Evolutionary conservation across 73 alveolate species (phyloP).

Genomic region (Blepharisma stoltei): DNA sequence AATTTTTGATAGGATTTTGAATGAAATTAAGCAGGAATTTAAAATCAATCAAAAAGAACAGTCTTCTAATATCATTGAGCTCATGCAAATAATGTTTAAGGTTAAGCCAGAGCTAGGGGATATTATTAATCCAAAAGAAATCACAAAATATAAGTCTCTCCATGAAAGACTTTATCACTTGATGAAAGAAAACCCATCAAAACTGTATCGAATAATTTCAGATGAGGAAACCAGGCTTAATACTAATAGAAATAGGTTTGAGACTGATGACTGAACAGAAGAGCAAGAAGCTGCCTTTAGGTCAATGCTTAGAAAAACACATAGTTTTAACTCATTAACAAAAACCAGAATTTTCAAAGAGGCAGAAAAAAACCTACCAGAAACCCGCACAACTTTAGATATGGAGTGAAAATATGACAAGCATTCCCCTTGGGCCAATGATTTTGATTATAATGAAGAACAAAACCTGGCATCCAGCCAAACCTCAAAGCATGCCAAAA

Average conservation of each 20-base stretch:
- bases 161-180: background rate
- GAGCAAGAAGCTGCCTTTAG: background rate
- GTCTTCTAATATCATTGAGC: too few relatives aligned
- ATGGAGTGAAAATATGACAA: constrained; percentile 7
- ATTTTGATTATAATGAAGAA: background rate
- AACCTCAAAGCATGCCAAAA: background rate
- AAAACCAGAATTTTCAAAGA: constrained; percentile 1
- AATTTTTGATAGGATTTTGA: too few relatives aligned
- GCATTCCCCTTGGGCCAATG: constrained; percentile 6
- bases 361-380: background rate
- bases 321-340: background rate
- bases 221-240: background rate
- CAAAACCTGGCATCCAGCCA: background rate
- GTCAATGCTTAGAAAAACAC: background rate
- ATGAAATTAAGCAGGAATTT: too few relatives aligned
- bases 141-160: background rate
- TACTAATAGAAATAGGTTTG: background rate
- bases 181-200: background rate
- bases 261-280: background rate
- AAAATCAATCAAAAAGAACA: too few relatives aligned
- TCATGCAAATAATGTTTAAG: too few relatives aligned
- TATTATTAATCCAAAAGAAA: background rate
- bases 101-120: too few relatives aligned
- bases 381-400: background rate
- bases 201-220: background rate